phyloP scores from a whole-genome alignment of 169 alveolate genomes.

The Ichthyophthirius multifiliis region DNA sequence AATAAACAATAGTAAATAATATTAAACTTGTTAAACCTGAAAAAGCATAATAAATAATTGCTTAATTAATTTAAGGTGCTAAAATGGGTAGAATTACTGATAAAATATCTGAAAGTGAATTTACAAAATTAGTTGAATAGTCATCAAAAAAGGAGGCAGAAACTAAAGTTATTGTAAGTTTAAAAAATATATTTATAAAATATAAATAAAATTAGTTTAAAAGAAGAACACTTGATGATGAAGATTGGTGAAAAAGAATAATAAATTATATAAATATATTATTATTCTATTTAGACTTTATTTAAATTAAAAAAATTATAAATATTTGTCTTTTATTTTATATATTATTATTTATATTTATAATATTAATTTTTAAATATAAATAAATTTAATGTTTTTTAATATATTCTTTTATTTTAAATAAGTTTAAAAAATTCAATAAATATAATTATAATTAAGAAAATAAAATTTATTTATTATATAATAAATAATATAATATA shows the following conservation, averaged over 20 bases:
- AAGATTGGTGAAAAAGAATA: conserved; percentile 3
- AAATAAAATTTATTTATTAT: too few species aligned
- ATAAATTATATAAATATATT: too few species aligned
- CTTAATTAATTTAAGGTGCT: neutral
- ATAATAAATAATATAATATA: too few species aligned
- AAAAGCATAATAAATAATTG: conserved; percentile 3
- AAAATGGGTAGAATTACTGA: conserved; percentile 2
- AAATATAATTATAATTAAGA: too few species aligned
- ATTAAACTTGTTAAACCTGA: conserved; percentile 10
- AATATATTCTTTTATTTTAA: too few species aligned
- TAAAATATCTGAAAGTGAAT: conserved; percentile 1
- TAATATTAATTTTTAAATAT: too few species aligned
- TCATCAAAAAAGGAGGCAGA: neutral
- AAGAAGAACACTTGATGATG: conserved; percentile 12
- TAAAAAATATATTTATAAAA: neutral
- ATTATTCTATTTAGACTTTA: too few species aligned
- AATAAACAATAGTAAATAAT: neutral
- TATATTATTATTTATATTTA: too few species aligned
- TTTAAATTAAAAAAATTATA: too few species aligned
- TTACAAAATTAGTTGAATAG: neutral
- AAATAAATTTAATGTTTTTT: too few species aligned
- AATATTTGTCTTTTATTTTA: too few species aligned
- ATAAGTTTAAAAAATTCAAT: too few species aligned
- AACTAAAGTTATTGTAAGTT: neutral
- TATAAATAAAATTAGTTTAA: neutral